Conservation (phyloP, 768 basidiomycete species). For the Lactarius vividus region DNA sequence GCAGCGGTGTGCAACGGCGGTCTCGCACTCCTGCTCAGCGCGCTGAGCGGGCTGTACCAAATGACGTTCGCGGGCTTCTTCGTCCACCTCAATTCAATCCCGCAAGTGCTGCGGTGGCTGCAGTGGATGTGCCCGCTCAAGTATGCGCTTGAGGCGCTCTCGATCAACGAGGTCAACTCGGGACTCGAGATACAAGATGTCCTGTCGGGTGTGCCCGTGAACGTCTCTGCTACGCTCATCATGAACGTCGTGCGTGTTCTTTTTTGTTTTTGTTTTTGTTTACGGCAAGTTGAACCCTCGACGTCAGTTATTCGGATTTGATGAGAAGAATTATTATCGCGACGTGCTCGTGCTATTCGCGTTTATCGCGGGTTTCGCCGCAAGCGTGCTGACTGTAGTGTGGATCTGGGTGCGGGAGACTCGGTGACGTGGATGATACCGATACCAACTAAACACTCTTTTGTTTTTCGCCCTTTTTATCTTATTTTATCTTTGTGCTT, state of each 20-base stretch:
- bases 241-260: conserved; percentile 66
- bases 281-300: no score
- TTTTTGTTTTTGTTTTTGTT: conserved; percentile 14
- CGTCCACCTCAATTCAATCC: conserved; percentile 80
- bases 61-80: conserved; percentile 94
- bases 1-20: conserved; percentile 82
- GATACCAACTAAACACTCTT: neutral
- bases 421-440: conserved; percentile 42
- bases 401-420: conserved; percentile 77
- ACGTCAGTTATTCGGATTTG: conserved; percentile 81
- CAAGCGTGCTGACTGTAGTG: conserved; percentile 70
- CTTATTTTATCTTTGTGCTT: neutral
- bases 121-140: conserved; percentile 89
- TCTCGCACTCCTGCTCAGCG: conserved; percentile 85
- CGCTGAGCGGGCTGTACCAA: conserved; percentile 70
- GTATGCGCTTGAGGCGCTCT: conserved; percentile 78
- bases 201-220: conserved; percentile 77
- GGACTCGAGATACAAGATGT: conserved; percentile 82
- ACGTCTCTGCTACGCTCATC: conserved; percentile 77
- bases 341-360: conserved; percentile 86
- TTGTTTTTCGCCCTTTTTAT: neutral
- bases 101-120: conserved; percentile 90
- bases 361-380: conserved; percentile 77
- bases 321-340: conserved; percentile 76
- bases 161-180: conserved; percentile 89